Base-by-base conservation (phyloP, 192 early-diverging fungal species). In the Spinellus fusiger region DNA sequence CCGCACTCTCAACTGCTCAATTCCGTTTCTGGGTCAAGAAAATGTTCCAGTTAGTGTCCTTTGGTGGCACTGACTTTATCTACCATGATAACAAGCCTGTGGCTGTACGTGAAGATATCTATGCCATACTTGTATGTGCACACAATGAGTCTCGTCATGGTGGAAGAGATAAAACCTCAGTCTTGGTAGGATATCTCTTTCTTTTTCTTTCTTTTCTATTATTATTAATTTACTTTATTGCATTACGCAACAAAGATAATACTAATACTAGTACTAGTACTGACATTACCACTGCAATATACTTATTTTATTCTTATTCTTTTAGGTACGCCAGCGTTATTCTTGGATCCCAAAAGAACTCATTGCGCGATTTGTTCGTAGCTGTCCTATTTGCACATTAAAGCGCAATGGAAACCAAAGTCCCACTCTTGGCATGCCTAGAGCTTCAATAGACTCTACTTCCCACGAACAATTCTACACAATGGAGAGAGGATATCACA, bases 1-100 rank as follows among this genome's bases (percentile, higher is more conserved):
- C 77, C 31, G 70, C 74, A 16, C 65, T 79, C 26, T 79, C 77
- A 12, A 79, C 77, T 2, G 77, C 77, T 1, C 77, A 79, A 49
- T 79, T 79, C 51, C 64, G 77, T 13, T 79, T 79, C 53, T 79
- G 77, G 77, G 77, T 75, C 5, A 79, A 79, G 44, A 79, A 79
- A 29, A 79, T 79, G 77, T 79, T 79, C 56, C 69, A 72, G 8
- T 63, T 79, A 5, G 56, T 56, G 1, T 29, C 59, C 10, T 47
- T 20, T 28, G 69, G 61, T 4, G 69, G 66, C 0, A 73, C 60
- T 13, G 68, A 76, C 31, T 61, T 71, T 23, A 71, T 79, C n/a
- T 76, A 68, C 34, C 77, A 79, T 60, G 66, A 75, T 1, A 69
- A 72, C n/a, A 79, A 79, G 29, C 77, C 77, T 16, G 71, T 79